Evolutionary conservation across 208 protist genomes (phyloP).

Genomic region (Trypanosoma lewisi): DNA sequence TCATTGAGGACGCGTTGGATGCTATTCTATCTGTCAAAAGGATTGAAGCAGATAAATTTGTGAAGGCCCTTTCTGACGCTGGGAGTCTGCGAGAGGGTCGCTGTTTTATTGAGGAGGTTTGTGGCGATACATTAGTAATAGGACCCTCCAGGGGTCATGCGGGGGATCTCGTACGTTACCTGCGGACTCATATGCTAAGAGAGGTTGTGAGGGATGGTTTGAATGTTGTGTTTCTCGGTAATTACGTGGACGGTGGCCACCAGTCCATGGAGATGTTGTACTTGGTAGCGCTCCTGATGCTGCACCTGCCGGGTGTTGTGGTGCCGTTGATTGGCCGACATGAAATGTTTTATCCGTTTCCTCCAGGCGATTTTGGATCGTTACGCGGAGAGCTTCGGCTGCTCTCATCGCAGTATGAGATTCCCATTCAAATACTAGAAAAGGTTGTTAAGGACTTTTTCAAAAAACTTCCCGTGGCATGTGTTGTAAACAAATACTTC

Average conservation of each 20-base stretch:
- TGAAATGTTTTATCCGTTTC: conserved; percentile 75
- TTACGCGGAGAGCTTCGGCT: conserved; percentile 62
- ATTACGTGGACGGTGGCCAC: conserved; percentile 82
- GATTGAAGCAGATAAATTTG: conserved; percentile 32
- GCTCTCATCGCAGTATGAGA: conserved; percentile 28
- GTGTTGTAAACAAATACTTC: conserved; percentile 59
- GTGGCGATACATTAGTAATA: conserved; percentile 53
- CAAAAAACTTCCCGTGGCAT: conserved; percentile 51
- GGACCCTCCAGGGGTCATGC: conserved; percentile 74
- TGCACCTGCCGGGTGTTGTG: conserved; percentile 26
- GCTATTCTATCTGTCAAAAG: conserved; percentile 30
- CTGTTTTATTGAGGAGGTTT: conserved; percentile 34
- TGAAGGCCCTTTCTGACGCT: conserved; percentile 27
- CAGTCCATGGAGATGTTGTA: conserved; percentile 72
- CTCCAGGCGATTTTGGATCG: conserved; percentile 68
- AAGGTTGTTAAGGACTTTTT: conserved; percentile 57
- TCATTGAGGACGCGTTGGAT: conserved; percentile 31
- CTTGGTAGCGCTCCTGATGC: conserved; percentile 55
- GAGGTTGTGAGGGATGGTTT: conserved; percentile 11
- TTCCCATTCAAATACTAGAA: conserved; percentile 45
- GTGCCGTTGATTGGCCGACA: conserved; percentile 69
- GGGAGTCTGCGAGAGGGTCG: conserved; percentile 12
- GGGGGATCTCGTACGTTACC: conserved; percentile 61
- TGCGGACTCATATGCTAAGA: conserved; percentile 45
- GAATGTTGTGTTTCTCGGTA: conserved; percentile 79